These are phyloP conservation scores for Trypanosoma mega DNA, from an alignment of 208 protist species.

Conservation along the genomic window DNA sequence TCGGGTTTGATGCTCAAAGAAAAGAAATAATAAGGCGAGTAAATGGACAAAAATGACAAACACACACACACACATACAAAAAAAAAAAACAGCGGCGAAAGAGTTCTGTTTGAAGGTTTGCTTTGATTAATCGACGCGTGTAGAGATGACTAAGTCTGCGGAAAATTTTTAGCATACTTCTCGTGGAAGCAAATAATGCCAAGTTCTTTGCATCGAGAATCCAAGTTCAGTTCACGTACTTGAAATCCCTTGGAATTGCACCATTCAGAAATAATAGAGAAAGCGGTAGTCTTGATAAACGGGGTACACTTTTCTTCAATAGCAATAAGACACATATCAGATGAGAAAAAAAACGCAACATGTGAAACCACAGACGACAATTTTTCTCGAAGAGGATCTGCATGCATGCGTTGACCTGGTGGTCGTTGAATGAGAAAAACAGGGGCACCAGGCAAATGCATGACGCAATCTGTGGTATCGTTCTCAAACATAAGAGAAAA, in stretches of 20 bases:
- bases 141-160: no score
- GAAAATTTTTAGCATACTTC: background rate
- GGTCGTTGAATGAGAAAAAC: constrained; percentile 3
- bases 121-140: no score
- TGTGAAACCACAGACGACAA: background rate
- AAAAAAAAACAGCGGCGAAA: constrained; percentile 17
- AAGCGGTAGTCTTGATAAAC: background rate
- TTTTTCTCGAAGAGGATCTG: constrained; percentile 11
- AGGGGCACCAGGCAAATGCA: constrained; percentile 7
- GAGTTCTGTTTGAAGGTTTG: background rate
- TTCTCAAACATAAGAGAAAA: constrained; percentile 33
- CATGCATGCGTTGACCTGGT: background rate
- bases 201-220: background rate
- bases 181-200: constrained; percentile 13
- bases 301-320: background rate
- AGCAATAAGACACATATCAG: constrained; percentile 17
- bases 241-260: background rate
- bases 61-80: constrained; percentile 14
- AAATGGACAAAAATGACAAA: background rate
- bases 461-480: constrained; percentile 26
- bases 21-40: no score
- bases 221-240: constrained; percentile 9
- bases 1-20: no score
- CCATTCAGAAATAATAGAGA: background rate
- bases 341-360: constrained; percentile 14